Evolutionary conservation across 805 yeast species (phyloP), one percentile per base, ranked within the genome.

Genomic region (Soucietia sequanensis): DNA sequence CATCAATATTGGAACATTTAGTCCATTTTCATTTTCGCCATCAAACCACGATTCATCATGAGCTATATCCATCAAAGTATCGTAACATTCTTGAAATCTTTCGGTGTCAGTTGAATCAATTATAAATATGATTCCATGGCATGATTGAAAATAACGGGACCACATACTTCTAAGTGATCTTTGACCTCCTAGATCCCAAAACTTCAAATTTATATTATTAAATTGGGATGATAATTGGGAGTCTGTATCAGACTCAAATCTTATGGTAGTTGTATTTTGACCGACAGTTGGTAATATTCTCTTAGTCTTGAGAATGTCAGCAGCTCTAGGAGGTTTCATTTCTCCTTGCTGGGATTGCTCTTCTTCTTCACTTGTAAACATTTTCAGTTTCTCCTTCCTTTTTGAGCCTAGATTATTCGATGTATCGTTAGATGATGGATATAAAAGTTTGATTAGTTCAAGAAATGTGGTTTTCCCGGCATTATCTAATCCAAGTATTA

Each of bases 171-270:
- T 70, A 30, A 91, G 67, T n/a, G 84, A 70, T 53, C 81, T 82
- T 60, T 91, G 99, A 9, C 99, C 99, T 8, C 98, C 98, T 26
- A 91, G 80, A 58, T 91, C 99, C 98, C 98, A 91, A 50, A 93
- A 78, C 53, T 89, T 90, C 37, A 93, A 66, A 33, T 69, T 65
- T 37, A 73, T 64, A 37, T 67, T 69, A 37, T 70, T 67, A 47
- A 58, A 61, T 27, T 60, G 60, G 4, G 57, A 48, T 18, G 60
- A 38, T 30, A 49, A 41, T 17, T 40, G 69, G 45, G 41, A 56
- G 38, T 52, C 78, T 47, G 31, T 61, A 52, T 38, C 67, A 61
- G 46, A 69, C 60, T 62, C 58, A 38, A 58, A 64, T 35, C 58
- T 57, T 13, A 67, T 57, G 18, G 70, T 61, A 19, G 68, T 63